Conservation (phyloP, 2,329 filamentous ascomycete genomes). For the Neofusicoccum ribis region DNA sequence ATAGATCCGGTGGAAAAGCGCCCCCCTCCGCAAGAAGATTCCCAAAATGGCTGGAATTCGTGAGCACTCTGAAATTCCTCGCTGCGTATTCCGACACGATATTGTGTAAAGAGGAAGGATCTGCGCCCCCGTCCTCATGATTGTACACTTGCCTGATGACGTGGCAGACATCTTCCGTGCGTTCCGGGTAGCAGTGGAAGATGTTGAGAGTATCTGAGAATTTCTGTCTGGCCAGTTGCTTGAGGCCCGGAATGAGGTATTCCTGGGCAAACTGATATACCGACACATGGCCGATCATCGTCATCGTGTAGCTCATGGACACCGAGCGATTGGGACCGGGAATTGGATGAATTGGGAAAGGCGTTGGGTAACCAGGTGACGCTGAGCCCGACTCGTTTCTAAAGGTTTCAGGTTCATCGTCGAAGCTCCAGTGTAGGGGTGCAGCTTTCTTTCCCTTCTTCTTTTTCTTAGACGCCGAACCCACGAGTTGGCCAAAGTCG, state of each 20-base stretch:
- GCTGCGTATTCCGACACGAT: neutral
- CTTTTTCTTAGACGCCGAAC: too few species aligned
- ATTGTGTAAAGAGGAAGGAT: neutral
- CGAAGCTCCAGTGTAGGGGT: too few species aligned
- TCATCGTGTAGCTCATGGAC: neutral
- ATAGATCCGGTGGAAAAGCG: neutral
- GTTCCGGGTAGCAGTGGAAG: neutral
- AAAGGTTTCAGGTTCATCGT: too few species aligned
- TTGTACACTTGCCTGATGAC: neutral
- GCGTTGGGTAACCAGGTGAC: too few species aligned
- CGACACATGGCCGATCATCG: neutral
- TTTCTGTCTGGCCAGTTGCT: neutral
- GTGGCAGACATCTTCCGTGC: neutral
- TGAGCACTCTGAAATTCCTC: neutral
- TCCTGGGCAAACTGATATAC: neutral
- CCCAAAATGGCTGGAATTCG: neutral
- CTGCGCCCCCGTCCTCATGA: neutral
- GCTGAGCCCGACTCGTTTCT: too few species aligned
- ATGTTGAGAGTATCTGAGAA: neutral
- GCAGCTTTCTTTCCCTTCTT: too few species aligned
- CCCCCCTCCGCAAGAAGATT: neutral
- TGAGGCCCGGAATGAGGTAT: neutral
- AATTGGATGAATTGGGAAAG: neutral
- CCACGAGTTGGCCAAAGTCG: too few species aligned
- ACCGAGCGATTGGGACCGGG: neutral